phyloP scores from a whole-genome alignment of 2,329 filamentous ascomycete genomes.

The Botrytis squamosa region DNA sequence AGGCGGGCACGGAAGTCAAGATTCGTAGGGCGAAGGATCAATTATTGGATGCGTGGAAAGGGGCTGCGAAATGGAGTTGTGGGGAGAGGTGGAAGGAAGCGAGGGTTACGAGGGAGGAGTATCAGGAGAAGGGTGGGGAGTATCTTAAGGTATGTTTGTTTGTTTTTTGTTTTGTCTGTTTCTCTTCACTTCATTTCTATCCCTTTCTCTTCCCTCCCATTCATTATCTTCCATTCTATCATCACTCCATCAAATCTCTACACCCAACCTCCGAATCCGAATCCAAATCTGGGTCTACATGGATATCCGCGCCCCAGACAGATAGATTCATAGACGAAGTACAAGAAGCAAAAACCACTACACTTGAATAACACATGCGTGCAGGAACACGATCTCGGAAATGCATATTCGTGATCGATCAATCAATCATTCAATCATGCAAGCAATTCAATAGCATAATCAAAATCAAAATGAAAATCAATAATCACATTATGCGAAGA shows the following conservation, averaged over 20 bases:
- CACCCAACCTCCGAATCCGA: background rate
- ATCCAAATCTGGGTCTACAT: background rate
- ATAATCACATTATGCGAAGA: too few relatives aligned
- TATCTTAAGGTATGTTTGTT: slow-evolving; percentile 71
- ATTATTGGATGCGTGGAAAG: slow-evolving; percentile 87
- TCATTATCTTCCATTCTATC: background rate
- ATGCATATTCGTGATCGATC: slow-evolving; percentile 47
- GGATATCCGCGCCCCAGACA: background rate
- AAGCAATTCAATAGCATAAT: too few relatives aligned
- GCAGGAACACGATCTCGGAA: slow-evolving; percentile 66
- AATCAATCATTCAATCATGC: too few relatives aligned
- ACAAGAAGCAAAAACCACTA: background rate
- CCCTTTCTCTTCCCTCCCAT: background rate
- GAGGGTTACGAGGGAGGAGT: slow-evolving; percentile 78
- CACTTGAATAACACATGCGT: slow-evolving; percentile 11
- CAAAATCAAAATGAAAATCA: background rate
- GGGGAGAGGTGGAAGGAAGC: slow-evolving; percentile 58
- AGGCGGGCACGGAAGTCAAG: slow-evolving; percentile 49
- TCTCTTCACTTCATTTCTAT: background rate
- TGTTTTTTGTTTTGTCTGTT: background rate
- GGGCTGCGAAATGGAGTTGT: slow-evolving; percentile 80
- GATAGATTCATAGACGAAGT: background rate
- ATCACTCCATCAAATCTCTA: background rate
- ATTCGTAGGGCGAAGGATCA: slow-evolving; percentile 68
- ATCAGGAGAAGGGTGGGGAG: slow-evolving; percentile 85